Evolutionary conservation across 495 filamentous ascomycete species (phyloP).

Genomic region (Penicillium pancosmium): DNA sequence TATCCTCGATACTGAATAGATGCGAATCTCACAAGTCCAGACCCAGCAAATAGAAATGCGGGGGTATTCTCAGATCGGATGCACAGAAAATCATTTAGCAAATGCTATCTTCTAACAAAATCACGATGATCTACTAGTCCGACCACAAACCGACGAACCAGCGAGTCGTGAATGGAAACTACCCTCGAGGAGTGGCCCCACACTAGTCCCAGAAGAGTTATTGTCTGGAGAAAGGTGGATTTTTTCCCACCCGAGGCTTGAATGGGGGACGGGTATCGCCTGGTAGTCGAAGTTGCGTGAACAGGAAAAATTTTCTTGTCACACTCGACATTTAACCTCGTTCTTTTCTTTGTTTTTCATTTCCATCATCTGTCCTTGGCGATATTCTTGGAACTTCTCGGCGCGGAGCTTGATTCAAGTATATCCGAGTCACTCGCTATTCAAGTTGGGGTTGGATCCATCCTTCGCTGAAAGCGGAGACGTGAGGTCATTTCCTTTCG

Average conservation of each 20-base stretch:
- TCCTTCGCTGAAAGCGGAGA: neutral
- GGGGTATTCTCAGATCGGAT: conserved; percentile 9
- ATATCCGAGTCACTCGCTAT: neutral
- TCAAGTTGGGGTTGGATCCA: too few relatives aligned
- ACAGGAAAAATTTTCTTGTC: neutral
- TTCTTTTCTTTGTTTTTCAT: neutral
- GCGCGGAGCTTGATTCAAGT: neutral
- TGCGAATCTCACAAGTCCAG: neutral
- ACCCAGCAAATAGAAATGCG: neutral
- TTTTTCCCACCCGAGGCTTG: neutral
- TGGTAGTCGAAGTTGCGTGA: neutral
- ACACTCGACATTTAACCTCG: neutral
- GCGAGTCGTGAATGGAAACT: neutral
- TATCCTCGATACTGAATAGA: neutral
- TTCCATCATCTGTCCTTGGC: neutral
- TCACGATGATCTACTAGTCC: conserved; percentile 8
- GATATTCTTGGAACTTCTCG: neutral
- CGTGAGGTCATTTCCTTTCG: conserved; percentile 4
- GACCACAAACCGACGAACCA: conserved; percentile 10
- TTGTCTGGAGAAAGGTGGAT: conserved; percentile 25
- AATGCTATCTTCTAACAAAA: conserved; percentile 24
- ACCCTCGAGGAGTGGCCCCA: neutral
- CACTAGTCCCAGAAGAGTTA: conserved; percentile 32
- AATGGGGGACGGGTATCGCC: too few relatives aligned
- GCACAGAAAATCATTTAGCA: conserved; percentile 19